Percentiles rank a stretch among this genome's conserved stretches.
These are phyloP conservation scores for Ambrosia hybrid DNA, from an alignment of 140 eudicot species.

Conservation along the genomic window DNA sequence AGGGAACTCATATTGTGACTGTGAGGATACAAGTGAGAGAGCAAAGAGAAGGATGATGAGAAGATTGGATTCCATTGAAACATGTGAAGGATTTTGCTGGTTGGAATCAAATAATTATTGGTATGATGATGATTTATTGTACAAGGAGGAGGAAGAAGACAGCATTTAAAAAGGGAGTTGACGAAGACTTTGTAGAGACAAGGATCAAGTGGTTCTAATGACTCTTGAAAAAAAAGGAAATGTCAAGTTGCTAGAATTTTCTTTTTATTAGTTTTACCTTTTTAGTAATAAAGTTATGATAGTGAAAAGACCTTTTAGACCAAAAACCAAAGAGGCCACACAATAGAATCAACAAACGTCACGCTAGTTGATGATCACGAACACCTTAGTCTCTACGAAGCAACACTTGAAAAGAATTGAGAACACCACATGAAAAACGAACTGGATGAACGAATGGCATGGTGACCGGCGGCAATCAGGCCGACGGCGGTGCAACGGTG, in stretches of 20 bases:
- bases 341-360: no score
- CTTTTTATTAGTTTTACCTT: background rate
- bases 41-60: slow-evolving; percentile 27
- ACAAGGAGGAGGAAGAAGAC: slow-evolving; percentile 1
- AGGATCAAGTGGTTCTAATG: background rate
- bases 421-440: no score
- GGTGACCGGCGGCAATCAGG: no score
- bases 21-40: slow-evolving; percentile 15
- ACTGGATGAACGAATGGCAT: no score
- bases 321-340: no score
- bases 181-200: background rate
- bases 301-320: no score
- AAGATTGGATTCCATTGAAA: background rate
- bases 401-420: no score
- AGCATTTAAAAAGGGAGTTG: background rate
- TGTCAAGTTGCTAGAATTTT: background rate
- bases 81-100: background rate
- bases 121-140: background rate
- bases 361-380: no score
- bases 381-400: no score
- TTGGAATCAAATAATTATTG: background rate
- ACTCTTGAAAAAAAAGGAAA: no score
- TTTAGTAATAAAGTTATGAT: background rate
- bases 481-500: no score
- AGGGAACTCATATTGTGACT: slow-evolving; percentile 23